Evolutionary conservation across 768 basidiomycete species (phyloP).

Genomic region (Leccinum imitatum): DNA sequence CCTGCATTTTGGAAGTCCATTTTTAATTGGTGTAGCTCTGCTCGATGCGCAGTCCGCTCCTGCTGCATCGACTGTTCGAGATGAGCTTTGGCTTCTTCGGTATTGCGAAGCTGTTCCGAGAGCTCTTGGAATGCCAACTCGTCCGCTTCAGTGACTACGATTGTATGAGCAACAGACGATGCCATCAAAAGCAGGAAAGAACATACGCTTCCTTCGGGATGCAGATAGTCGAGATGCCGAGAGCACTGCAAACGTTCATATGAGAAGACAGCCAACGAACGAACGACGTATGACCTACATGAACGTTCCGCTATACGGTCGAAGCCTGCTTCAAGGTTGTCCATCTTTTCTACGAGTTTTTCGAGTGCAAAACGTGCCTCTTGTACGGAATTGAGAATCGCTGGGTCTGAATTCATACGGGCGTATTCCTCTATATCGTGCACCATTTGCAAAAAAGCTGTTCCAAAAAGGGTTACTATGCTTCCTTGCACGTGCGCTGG

Average conservation of each 20-base stretch:
- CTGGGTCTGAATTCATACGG: slow-evolving; percentile 42
- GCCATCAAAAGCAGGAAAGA: not conserved
- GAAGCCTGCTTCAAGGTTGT: slow-evolving; percentile 74
- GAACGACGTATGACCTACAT: slow-evolving; percentile 44
- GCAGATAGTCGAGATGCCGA: slow-evolving; percentile 70
- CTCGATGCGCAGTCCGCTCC: slow-evolving; percentile 53
- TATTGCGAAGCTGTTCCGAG: slow-evolving; percentile 59
- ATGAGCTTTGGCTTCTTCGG: slow-evolving; percentile 54
- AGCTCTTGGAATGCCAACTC: slow-evolving; percentile 75
- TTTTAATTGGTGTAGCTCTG: slow-evolving; percentile 57
- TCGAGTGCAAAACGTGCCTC: slow-evolving; percentile 64
- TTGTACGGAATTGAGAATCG: slow-evolving; percentile 53
- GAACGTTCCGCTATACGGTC: slow-evolving; percentile 86
- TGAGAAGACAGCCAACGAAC: not conserved
- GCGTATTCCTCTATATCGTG: slow-evolving; percentile 65
- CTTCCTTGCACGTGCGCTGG: not conserved
- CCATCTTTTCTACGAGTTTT: slow-evolving; percentile 74
- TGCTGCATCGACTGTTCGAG: slow-evolving; percentile 61
- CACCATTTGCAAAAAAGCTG: slow-evolving; percentile 61
- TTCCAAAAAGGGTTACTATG: slow-evolving; percentile 12
- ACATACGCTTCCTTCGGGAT: slow-evolving; percentile 72
- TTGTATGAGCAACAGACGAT: slow-evolving; percentile 5
- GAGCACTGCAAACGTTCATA: slow-evolving; percentile 50
- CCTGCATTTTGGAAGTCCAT: slow-evolving; percentile 42
- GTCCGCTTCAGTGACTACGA: slow-evolving; percentile 69